Evolutionary conservation across 257 asterid genomes (phyloP).

Genomic region (Knoxia roxburghii): DNA sequence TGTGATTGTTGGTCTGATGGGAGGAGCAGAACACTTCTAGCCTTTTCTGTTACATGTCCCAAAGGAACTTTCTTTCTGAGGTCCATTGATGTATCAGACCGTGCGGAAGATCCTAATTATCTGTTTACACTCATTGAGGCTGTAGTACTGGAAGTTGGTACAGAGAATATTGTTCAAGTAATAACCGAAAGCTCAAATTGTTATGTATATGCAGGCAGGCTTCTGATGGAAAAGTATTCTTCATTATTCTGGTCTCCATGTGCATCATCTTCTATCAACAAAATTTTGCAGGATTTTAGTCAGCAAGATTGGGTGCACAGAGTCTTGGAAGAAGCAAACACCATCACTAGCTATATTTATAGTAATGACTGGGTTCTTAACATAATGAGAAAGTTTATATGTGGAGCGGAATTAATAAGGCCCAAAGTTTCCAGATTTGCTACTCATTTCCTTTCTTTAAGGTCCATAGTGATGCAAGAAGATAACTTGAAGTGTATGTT

Average conservation of each 20-base stretch:
- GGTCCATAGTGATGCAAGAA: slow-evolving; percentile 32
- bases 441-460: slow-evolving; percentile 30
- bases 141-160: slow-evolving; percentile 36
- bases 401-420: slow-evolving; percentile 31
- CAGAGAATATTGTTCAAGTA: slow-evolving; percentile 33
- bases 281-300: slow-evolving; percentile 37
- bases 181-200: slow-evolving; percentile 27
- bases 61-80: slow-evolving; percentile 38
- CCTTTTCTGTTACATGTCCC: slow-evolving; percentile 34
- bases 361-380: slow-evolving; percentile 28
- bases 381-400: slow-evolving; percentile 25
- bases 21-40: slow-evolving; percentile 24
- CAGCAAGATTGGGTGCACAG: slow-evolving; percentile 34
- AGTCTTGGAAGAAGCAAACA: slow-evolving; percentile 39
- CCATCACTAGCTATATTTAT: slow-evolving; percentile 25
- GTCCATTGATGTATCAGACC: slow-evolving; percentile 31
- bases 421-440: slow-evolving; percentile 23
- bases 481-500: slow-evolving; percentile 34
- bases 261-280: slow-evolving; percentile 32
- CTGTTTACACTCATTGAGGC: slow-evolving; percentile 35
- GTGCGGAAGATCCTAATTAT: slow-evolving; percentile 32
- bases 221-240: slow-evolving; percentile 37
- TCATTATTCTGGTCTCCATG: slow-evolving; percentile 45
- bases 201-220: slow-evolving; percentile 36
- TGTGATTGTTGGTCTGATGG: slow-evolving; percentile 38